Evolutionary conservation across 2,329 filamentous ascomycete species (phyloP).

Genomic region (Aspergillus fijiensis): DNA sequence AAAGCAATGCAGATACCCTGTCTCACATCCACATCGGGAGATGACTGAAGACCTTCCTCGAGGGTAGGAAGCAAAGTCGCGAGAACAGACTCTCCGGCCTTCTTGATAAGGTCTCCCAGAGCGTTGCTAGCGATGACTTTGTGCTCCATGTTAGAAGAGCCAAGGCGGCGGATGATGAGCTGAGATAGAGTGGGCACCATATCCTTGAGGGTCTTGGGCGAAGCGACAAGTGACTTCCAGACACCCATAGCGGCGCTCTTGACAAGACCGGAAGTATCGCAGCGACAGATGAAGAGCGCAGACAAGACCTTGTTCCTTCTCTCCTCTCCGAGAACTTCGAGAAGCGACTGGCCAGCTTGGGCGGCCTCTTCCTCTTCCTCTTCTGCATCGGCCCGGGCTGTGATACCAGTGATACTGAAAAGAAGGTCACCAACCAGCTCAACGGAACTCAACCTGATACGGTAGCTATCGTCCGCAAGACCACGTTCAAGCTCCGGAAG

Average conservation of each 20-base stretch:
- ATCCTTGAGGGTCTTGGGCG: slow-evolving; percentile 88
- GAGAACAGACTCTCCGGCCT: slow-evolving; percentile 91
- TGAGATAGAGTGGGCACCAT: slow-evolving; percentile 92
- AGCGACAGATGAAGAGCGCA: slow-evolving; percentile 95
- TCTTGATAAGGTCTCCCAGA: slow-evolving; percentile 92
- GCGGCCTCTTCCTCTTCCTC: slow-evolving; percentile 73
- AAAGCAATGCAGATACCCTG: slow-evolving; percentile 97
- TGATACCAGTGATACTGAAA: slow-evolving; percentile 96
- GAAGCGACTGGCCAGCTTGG: slow-evolving; percentile 87
- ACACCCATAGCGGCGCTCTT: slow-evolving; percentile 86
- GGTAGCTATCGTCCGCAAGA: slow-evolving; percentile 94
- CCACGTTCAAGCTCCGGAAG: slow-evolving; percentile 94
- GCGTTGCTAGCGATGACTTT: slow-evolving; percentile 98
- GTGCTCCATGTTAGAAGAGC: slow-evolving; percentile 96
- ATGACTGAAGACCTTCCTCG: slow-evolving; percentile 83
- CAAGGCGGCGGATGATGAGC: slow-evolving; percentile 88
- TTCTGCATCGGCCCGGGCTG: slow-evolving; percentile 72
- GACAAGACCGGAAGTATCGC: slow-evolving; percentile 90
- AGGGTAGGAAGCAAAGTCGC: slow-evolving; percentile 84
- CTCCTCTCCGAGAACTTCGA: slow-evolving; percentile 91
- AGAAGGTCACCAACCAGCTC: slow-evolving; percentile 94
- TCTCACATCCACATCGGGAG: slow-evolving; percentile 87
- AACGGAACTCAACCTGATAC: slow-evolving; percentile 96
- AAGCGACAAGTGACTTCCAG: slow-evolving; percentile 95
- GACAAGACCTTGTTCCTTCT: slow-evolving; percentile 96